These are phyloP conservation scores for Pezicula rhizophila DNA, from an alignment of 2,329 filamentous ascomycete species.

Conservation along the genomic window DNA sequence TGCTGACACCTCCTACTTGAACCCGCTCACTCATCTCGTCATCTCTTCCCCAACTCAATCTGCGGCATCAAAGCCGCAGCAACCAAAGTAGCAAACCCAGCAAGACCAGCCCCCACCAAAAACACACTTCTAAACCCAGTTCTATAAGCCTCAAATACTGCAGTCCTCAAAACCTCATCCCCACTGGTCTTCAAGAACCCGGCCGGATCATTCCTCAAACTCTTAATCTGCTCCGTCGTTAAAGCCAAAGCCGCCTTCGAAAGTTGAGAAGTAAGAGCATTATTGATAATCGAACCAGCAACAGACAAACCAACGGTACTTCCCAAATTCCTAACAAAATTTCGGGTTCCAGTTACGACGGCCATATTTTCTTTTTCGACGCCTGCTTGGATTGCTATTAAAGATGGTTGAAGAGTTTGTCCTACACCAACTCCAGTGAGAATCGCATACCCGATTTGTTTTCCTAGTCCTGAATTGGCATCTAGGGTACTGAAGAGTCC, in stretches of 20 bases:
- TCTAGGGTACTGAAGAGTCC: conserved; percentile 47
- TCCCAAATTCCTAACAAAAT: conserved; percentile 35
- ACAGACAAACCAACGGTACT: conserved; percentile 34
- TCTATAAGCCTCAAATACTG: conserved; percentile 30
- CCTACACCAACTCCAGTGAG: conserved; percentile 46
- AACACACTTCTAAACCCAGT: conserved; percentile 35
- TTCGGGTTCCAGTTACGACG: conserved; percentile 28
- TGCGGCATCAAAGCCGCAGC: conserved; percentile 31
- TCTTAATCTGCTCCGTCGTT: conserved; percentile 15
- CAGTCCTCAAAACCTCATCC: conserved; percentile 15
- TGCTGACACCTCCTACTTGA: too few relatives aligned
- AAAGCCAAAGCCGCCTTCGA: conserved; percentile 24
- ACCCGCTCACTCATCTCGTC: neutral
- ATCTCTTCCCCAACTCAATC: conserved; percentile 2
- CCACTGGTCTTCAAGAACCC: neutral
- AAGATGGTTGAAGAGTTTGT: conserved; percentile 43
- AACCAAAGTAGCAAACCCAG: conserved; percentile 29
- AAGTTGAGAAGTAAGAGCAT: conserved; percentile 6
- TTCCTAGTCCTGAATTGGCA: conserved; percentile 39
- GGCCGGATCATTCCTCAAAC: neutral
- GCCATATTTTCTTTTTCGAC: conserved; percentile 34
- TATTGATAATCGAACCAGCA: conserved; percentile 34
- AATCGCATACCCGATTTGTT: conserved; percentile 48
- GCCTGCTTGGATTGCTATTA: conserved; percentile 34
- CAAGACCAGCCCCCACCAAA: conserved; percentile 30